phyloP scores from a whole-genome alignment of 1,139 yeast genomes.

The Suhomyces anneliseae region DNA sequence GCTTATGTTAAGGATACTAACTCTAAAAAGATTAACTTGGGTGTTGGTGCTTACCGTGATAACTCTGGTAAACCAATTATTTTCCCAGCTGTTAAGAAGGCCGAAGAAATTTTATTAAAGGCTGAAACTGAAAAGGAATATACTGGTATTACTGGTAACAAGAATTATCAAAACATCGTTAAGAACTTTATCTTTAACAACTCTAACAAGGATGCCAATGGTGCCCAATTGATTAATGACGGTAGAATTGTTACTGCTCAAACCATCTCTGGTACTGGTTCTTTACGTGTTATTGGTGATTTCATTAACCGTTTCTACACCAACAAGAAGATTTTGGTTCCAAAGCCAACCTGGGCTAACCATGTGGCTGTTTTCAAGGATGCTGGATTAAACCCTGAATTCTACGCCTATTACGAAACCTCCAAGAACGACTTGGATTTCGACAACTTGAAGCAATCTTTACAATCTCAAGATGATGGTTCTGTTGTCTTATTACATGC shows the following conservation, averaged over 20 bases:
- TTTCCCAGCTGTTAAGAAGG: slow-evolving; percentile 50
- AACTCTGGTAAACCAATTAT: slow-evolving; percentile 48
- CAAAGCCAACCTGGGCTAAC: slow-evolving; percentile 78
- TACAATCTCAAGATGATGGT: slow-evolving; percentile 45
- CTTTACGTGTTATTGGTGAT: slow-evolving; percentile 56
- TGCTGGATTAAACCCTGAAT: slow-evolving; percentile 47
- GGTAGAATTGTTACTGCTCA: slow-evolving; percentile 56
- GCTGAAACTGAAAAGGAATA: slow-evolving; percentile 56
- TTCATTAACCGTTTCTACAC: slow-evolving; percentile 50
- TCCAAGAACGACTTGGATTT: slow-evolving; percentile 53
- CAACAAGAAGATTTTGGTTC: slow-evolving; percentile 51
- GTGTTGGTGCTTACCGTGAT: slow-evolving; percentile 54
- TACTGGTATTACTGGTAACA: slow-evolving; percentile 54
- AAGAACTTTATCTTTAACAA: slow-evolving; percentile 53
- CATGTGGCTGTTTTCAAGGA: slow-evolving; percentile 59
- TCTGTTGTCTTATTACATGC: slow-evolving; percentile 82
- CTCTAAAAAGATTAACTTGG: slow-evolving; percentile 46
- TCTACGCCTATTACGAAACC: slow-evolving; percentile 54
- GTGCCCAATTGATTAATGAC: slow-evolving; percentile 46
- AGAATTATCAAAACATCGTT: slow-evolving; percentile 48
- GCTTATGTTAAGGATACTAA: slow-evolving; percentile 45
- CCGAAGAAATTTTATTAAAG: slow-evolving; percentile 40
- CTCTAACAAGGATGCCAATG: slow-evolving; percentile 48
- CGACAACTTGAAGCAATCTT: slow-evolving; percentile 47
- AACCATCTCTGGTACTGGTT: slow-evolving; percentile 62